Percentiles rank a stretch among this genome's conserved stretches.
phyloP scores from a whole-genome alignment of 139 green algal species.

The Zygnema circumcarinatum region DNA sequence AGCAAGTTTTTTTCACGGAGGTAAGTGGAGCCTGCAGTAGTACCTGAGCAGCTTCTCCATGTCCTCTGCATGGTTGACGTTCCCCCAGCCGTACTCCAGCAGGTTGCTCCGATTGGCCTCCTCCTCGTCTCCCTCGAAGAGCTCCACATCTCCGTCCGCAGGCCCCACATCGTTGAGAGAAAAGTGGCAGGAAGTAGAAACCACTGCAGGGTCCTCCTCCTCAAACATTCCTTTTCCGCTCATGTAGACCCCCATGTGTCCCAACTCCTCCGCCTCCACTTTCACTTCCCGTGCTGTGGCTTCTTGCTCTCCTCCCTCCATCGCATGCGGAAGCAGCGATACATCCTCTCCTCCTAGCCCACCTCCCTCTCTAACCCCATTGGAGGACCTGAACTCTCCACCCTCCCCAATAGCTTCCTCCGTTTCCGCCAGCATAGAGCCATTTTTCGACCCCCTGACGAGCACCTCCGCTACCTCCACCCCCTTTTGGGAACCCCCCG shows the following conservation, averaged over 20 bases:
- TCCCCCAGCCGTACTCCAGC: background rate
- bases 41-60: constrained; percentile 21
- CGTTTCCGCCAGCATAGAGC: background rate
- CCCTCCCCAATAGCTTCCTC: background rate
- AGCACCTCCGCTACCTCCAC: background rate
- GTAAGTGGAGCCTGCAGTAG: too few species aligned
- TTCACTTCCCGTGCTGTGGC: background rate
- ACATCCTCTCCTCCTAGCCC: background rate
- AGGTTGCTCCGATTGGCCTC: background rate
- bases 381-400: too few species aligned
- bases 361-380: background rate
- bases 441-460: background rate
- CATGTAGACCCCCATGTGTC: background rate
- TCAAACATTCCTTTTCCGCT: background rate
- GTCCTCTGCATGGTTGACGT: background rate
- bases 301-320: constrained; percentile 5
- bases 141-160: constrained; percentile 3
- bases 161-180: constrained; percentile 13
- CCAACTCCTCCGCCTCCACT: background rate
- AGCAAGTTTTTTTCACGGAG: too few species aligned
- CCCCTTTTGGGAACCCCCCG: background rate
- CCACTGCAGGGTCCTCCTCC: background rate
- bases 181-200: constrained; percentile 7
- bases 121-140: constrained; percentile 16
- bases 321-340: background rate